These are phyloP conservation scores for Hortaea werneckii DNA, from an alignment of 2,329 filamentous ascomycete genomes.

Conservation along the genomic window DNA sequence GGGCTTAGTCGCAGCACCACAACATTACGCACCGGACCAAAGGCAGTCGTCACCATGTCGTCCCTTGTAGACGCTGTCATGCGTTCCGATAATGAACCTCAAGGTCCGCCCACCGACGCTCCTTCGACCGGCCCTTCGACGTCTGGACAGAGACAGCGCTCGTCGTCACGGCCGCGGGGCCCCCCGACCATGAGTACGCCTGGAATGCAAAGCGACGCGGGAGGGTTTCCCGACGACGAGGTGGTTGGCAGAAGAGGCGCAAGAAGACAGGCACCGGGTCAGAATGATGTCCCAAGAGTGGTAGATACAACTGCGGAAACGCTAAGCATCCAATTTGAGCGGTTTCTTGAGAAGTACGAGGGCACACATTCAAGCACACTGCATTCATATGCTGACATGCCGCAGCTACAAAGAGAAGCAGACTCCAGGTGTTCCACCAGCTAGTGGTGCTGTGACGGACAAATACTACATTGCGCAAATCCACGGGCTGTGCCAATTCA, in stretches of 20 bases:
- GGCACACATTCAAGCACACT: background rate
- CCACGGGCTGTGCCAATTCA: constrained; percentile 61
- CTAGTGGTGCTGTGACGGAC: constrained; percentile 62
- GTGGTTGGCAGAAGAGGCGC: constrained; percentile 46
- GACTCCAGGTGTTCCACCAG: constrained; percentile 50
- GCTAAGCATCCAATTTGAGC: constrained; percentile 66
- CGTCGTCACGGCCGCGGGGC: constrained; percentile 47
- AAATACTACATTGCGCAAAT: constrained; percentile 82
- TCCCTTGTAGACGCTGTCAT: constrained; percentile 42
- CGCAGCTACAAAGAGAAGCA: constrained; percentile 57
- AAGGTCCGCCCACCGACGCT: constrained; percentile 30
- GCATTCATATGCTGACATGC: constrained; percentile 4
- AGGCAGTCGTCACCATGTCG: constrained; percentile 33
- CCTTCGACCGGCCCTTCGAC: constrained; percentile 11
- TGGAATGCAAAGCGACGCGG: constrained; percentile 45
- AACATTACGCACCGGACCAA: too few relatives aligned
- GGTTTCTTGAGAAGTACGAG: constrained; percentile 65
- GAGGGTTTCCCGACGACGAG: constrained; percentile 52
- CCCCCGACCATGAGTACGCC: constrained; percentile 42
- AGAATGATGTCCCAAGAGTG: constrained; percentile 54
- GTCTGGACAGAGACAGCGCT: constrained; percentile 25
- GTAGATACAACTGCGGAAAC: constrained; percentile 67
- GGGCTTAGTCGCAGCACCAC: too few relatives aligned
- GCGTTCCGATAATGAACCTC: constrained; percentile 35
- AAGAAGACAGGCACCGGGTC: constrained; percentile 35